Evolutionary conservation across 2,329 filamentous ascomycete genomes (phyloP), one percentile per base, ranked within the genome.

Genomic region (Xylariales sp.): DNA sequence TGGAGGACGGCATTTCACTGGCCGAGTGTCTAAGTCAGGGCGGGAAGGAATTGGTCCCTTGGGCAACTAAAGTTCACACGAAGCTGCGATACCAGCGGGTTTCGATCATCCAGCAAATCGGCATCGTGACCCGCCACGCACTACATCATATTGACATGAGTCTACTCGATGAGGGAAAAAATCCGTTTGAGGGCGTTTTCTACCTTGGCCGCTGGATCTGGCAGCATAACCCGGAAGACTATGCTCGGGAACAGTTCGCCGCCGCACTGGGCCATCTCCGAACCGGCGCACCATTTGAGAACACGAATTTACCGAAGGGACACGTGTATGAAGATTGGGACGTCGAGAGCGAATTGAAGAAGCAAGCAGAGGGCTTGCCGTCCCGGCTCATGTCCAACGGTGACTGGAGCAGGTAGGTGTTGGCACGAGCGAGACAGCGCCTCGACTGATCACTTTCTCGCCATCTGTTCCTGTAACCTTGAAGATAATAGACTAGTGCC

Each of bases 1-100:
- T 81, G 34, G 80, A 81, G 61, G 79, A 81, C 56, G 77, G 75
- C 5, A 55, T 74, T 23, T 78, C 76, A 1, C 75, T 81, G 1
- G 76, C 75, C 0, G 68, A 76, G 14, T 76, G 78, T 57, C 73
- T 80, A 2, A 71, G 75, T 32, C 70, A 78, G 5, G 74, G 71
- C 14, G 75, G 73, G 3, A 68, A 62, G 23, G 45, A 46, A 2
- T 28, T 39, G 23, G 62, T 65, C 16, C 18, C 45, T n/a, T 68
- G 66, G 66, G 56, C 66, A 34, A 65, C 62, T 18, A 58, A 58
- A 36, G 66, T 68, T 12, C 66, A 68, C 18, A 50, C 62, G 12
- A 68, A 68, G 18, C 46, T 68, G 36, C 66, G 70, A 48, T 72
- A 71, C 43, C 72, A 73, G 46, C 69, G 70, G 3, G 69, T 72